Evolutionary conservation across 345 rosid genomes (phyloP).

Genomic region (Hevea brasiliensis): DNA sequence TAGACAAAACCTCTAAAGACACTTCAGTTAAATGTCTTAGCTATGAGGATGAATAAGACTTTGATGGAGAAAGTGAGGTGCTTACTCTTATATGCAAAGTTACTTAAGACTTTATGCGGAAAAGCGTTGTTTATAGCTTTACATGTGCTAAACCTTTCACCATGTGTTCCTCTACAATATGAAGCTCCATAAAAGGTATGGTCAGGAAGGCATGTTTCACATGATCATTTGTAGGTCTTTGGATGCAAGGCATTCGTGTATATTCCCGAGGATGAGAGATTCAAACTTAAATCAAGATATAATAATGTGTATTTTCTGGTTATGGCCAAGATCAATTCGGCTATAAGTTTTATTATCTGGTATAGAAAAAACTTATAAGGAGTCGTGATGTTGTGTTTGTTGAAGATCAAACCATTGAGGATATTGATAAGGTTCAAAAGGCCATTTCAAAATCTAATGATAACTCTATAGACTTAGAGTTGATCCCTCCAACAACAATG

Average conservation of each 20-base stretch:
- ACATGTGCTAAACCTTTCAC: background rate
- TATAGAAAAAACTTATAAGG: background rate
- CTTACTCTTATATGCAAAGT: too few species aligned
- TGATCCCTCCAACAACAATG: too few species aligned
- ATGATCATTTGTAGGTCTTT: background rate
- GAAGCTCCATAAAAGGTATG: background rate
- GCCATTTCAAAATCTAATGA: too few species aligned
- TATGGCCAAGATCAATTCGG: too few species aligned
- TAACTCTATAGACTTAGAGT: too few species aligned
- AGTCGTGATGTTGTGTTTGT: background rate
- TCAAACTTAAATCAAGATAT: background rate
- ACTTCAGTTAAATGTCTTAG: too few species aligned
- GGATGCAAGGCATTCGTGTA: background rate
- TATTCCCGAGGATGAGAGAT: background rate
- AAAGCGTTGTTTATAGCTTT: background rate
- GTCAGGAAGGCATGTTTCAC: background rate
- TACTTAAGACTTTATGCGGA: background rate
- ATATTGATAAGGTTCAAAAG: too few species aligned
- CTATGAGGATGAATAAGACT: too few species aligned
- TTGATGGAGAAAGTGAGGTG: too few species aligned
- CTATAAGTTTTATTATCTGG: too few species aligned
- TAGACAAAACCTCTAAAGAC: too few species aligned
- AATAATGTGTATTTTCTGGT: background rate
- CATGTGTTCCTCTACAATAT: background rate
- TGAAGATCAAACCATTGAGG: too few species aligned